Percentiles rank a stretch among this genome's conserved stretches.
phyloP scores from a whole-genome alignment of 73 alveolate genomes.

The Paramecium pentaurelia region DNA sequence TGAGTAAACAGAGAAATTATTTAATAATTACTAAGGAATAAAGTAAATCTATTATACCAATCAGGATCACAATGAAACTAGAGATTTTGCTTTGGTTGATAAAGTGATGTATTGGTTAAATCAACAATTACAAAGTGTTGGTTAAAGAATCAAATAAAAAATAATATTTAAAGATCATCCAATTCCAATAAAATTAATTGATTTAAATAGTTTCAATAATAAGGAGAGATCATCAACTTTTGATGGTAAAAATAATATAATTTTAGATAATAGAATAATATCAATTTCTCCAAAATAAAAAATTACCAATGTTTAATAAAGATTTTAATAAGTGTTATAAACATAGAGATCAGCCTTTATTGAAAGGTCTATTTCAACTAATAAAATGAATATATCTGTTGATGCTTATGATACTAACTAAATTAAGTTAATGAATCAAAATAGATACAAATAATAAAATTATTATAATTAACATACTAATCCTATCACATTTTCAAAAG shows the following conservation, averaged over 20 bases:
- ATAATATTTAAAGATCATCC: not conserved
- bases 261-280: not conserved
- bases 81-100: not conserved
- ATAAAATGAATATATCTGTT: not conserved
- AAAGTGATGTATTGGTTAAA: not conserved
- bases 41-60: not conserved
- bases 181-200: constrained; percentile 19
- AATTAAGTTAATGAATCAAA: not conserved
- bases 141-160: not conserved
- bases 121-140: not conserved
- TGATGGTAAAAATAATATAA: not conserved
- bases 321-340: not conserved
- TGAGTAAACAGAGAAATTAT: constrained; percentile 16
- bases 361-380: not conserved
- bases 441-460: not conserved
- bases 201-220: not conserved
- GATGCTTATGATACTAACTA: not conserved
- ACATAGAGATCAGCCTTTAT: constrained; percentile 16
- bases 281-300: constrained; percentile 24
- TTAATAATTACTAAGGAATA: constrained; percentile 1
- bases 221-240: constrained; percentile 42
- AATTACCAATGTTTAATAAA: not conserved
- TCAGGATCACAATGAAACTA: not conserved
- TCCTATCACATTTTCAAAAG: not conserved
- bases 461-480: not conserved